phyloP scores from a whole-genome alignment of 768 basidiomycete genomes.

The Naganishia randhawae region DNA sequence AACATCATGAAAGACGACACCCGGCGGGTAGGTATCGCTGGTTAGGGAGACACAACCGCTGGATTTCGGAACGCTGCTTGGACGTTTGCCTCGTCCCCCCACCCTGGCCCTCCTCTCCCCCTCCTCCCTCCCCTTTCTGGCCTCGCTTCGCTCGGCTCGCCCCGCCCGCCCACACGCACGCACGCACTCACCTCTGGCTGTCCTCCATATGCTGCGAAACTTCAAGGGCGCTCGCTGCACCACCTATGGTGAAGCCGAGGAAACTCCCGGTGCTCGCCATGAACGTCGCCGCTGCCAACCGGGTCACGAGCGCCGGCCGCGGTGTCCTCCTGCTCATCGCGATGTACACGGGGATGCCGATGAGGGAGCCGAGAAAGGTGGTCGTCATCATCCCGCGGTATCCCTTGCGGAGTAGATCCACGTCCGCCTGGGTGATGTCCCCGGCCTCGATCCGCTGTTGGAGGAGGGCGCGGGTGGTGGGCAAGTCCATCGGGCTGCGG shows the following conservation, averaged over 20 bases:
- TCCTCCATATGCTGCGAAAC: constrained; percentile 39
- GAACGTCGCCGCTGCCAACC: constrained; percentile 13
- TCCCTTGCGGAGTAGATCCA: constrained; percentile 38
- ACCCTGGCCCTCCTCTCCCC: constrained; percentile 29
- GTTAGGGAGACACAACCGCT: no score
- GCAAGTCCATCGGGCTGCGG: constrained; percentile 23
- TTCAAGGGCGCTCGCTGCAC: constrained; percentile 37
- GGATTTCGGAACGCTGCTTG: constrained; percentile 5
- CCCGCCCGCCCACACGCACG: background rate
- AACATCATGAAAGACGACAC: no score
- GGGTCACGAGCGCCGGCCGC: constrained; percentile 11
- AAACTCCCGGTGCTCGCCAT: constrained; percentile 29
- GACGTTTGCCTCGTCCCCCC: constrained; percentile 19
- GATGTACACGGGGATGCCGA: constrained; percentile 31
- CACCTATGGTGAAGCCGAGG: constrained; percentile 38
- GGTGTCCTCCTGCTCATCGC: constrained; percentile 32
- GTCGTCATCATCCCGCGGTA: constrained; percentile 36
- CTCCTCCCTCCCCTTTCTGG: constrained; percentile 36
- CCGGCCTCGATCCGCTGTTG: constrained; percentile 27
- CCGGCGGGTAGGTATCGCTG: no score
- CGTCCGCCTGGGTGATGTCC: constrained; percentile 37
- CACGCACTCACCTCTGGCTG: constrained; percentile 33
- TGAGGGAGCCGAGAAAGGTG: constrained; percentile 27
- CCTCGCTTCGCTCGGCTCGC: background rate
- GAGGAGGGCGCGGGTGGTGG: constrained; percentile 17